Evolutionary conservation across 768 basidiomycete species (phyloP), one percentile per base, ranked within the genome.

Genomic region (Cyathus striatus): DNA sequence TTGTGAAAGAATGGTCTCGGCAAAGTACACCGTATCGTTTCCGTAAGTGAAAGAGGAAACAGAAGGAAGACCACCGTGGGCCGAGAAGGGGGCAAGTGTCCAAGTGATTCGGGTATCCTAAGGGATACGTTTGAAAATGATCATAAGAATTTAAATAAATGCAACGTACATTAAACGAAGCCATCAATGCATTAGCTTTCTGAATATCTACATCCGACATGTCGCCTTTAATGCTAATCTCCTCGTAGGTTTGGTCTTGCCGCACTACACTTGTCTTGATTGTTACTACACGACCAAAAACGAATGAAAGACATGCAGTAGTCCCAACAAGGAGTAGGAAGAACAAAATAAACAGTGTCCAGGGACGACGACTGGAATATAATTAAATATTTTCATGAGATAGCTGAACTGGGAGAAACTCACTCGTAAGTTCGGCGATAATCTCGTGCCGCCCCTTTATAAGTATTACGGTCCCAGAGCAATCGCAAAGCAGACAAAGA

Each of bases 71-170:
- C n/a, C n/a, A n/a, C n/a, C n/a, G n/a, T n/a, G n/a, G n/a, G n/a
- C n/a, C n/a, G n/a, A n/a, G n/a, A 65, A 68, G 2, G 68, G 66
- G 2, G 64, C 49, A 22, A 71, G 43, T 4, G 67, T 69, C 68
- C 69, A 71, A 12, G 67, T 68, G 5, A 67, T 41, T 10, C 50
- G 41, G 24, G 46, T 63, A 40, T 62, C 49, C 69, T 71, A 24
- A 24, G 10, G 45, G 24, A 22, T 24, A 41, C 30, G 38, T 35
- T 5, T 17, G 24, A 3, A 45, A 24, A 3, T 21, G 18, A 14
- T 61, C 54, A 43, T 70, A 69, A 5, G 50, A 49, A 17, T n/a
- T n/a, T n/a, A n/a, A n/a, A n/a, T n/a, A n/a, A n/a, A n/a, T n/a
- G n/a, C n/a, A n/a, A n/a, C n/a, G n/a, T n/a, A n/a, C n/a, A n/a